Evolutionary conservation across 1,284 basidiomycete genomes (phyloP), one percentile per base, ranked within the genome.

Genomic region (Cutaneotrichosporon dermatis): DNA sequence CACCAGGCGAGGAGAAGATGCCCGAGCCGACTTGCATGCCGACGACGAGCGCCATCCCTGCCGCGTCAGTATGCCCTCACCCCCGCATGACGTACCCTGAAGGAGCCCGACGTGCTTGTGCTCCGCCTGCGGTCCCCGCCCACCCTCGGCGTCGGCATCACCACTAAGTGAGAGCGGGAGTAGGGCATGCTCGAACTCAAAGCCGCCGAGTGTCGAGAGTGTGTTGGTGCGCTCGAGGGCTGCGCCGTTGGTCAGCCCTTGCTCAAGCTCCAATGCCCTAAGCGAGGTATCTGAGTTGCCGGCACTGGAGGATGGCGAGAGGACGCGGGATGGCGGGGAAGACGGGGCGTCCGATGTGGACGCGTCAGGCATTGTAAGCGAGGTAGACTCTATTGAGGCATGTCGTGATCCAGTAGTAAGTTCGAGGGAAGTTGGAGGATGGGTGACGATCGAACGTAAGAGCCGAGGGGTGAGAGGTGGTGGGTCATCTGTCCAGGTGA

Each of bases 1-100:
- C 86, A 25, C 91, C 92, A 0, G 92, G 92, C 1, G 89, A 91
- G 1, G 90, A 92, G 79, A 96, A 96, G 65, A 96, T 95, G 16
- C 92, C 92, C 11, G 89, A 91, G 36, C 92, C 92, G 74, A 94
- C 90, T 84, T 93, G 90, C 62, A 86, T 79, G 5, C 92, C 90
- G 16, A 90, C 85, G 60, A 92, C 84, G 49, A 94, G 80, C 35
- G 88, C 90, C 68, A 94, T 84, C n/a, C 88, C 91, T 89, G 68
- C 3, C n/a, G 33, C 60, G 34, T 58, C 52, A 8, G 10, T 25
- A 25, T 25, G 25, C 25, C 25, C 25, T 25, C 25, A 25, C 25
- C 25, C 25, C 25, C 25, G 25, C 25, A 25, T 25, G 25, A 25
- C 83, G 65, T 68, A 88, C 90, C 89, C 70, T 89, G 89, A 8